Conservation (phyloP, 1,284 basidiomycete genomes). For the Tausonia pullulans region DNA sequence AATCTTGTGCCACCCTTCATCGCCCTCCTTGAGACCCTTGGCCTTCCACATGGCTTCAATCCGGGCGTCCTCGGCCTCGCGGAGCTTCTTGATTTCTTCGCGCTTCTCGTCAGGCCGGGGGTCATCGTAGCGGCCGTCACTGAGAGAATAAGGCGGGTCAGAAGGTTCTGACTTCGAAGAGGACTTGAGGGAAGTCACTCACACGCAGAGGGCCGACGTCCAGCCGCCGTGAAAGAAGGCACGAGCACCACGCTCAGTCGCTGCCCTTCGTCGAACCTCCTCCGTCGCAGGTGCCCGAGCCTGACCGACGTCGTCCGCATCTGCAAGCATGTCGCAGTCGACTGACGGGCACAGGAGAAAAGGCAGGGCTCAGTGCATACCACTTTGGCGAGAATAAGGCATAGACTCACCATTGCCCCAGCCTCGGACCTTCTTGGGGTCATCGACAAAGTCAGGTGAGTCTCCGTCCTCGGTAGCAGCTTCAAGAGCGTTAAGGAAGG, state of each 20-base stretch:
- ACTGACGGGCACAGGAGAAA: background rate
- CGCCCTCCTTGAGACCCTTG: conserved; percentile 8
- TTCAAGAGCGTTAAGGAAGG: background rate
- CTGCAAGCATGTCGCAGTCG: conserved; percentile 16
- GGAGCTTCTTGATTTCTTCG: background rate
- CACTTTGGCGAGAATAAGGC: background rate
- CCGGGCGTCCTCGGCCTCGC: conserved; percentile 4
- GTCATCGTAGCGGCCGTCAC: background rate
- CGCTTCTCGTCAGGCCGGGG: conserved; percentile 10
- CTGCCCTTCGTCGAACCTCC: conserved; percentile 11
- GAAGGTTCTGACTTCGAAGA: background rate
- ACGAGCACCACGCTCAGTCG: conserved; percentile 10
- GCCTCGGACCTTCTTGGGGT: background rate
- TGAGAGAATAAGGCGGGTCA: background rate
- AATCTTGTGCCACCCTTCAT: conserved; percentile 8
- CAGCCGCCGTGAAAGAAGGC: conserved; percentile 14
- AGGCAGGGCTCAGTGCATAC: background rate
- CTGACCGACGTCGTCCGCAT: conserved; percentile 13
- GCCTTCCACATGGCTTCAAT: conserved; percentile 2
- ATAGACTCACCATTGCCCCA: conserved; percentile 10
- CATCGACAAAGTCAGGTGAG: background rate
- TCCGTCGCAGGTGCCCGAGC: conserved; percentile 10
- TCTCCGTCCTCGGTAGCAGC: background rate
- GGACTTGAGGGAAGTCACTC: background rate
- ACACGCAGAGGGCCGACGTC: conserved; percentile 2